These are phyloP conservation scores for Botrytis fabae DNA, from an alignment of 2,329 filamentous ascomycete genomes.

Conservation along the genomic window DNA sequence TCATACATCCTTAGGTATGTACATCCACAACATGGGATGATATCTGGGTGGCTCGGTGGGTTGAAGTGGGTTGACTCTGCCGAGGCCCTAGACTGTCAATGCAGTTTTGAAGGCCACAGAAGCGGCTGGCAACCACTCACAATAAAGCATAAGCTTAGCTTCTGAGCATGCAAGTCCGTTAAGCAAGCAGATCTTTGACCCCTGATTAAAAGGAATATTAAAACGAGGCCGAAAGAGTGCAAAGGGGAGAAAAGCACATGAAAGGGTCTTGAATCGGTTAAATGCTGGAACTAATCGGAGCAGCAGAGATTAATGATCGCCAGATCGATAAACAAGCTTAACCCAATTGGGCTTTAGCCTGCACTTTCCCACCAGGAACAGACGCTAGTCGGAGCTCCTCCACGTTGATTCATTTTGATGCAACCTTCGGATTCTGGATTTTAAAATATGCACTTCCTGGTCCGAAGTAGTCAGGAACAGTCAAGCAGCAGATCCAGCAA, in stretches of 20 bases:
- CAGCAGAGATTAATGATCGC: not conserved
- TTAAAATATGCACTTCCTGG: not conserved
- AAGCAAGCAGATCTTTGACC: not conserved
- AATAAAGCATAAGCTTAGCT: not conserved
- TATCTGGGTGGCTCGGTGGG: not conserved
- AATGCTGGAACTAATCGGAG: not conserved
- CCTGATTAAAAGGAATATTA: not conserved
- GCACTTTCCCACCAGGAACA: not conserved
- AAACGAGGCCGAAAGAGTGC: not conserved
- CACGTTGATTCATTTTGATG: not conserved
- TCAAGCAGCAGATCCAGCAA: not conserved
- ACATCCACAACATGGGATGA: not conserved
- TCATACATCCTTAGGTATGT: not conserved
- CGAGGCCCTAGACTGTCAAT: not conserved
- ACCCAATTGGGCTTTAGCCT: not conserved
- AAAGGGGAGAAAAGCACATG: not conserved
- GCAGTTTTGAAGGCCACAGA: not conserved
- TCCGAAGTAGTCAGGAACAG: not conserved
- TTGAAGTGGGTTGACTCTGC: constrained; percentile 5
- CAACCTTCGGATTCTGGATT: not conserved
- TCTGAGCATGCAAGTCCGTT: not conserved
- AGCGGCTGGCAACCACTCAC: not conserved
- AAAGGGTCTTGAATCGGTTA: not conserved
- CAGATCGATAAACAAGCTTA: not conserved
- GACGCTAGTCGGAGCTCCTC: not conserved